Evolutionary conservation across 768 basidiomycete genomes (phyloP), one percentile per base, ranked within the genome.

Genomic region (Rubroboletus satanas): DNA sequence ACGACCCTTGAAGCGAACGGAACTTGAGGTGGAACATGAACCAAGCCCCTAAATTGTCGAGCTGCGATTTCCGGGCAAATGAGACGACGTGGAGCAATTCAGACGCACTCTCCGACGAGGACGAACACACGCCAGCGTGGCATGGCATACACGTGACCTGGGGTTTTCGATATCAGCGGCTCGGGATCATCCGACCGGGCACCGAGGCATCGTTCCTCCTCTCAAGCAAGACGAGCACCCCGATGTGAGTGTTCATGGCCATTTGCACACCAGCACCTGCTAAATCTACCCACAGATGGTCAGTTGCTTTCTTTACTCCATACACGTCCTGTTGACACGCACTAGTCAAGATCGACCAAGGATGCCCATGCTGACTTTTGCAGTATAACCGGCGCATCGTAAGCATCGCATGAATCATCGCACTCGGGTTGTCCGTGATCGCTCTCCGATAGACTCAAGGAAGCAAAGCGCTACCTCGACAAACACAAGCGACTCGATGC

Each of bases 361-460:
- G 84, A 85, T 56, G 73, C 74, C 45, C 71, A 83, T 51, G 72
- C 72, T 0, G 83, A 86, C 59, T 88, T 90, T 69, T 81, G 81
- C 59, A 67, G 70, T 18, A 77, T 88, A 28, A 90, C 88, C n/a
- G 83, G 85, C 53, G 76, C 84, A 52, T 78, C 84, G 87, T 88
- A 75, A 71, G 87, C 80, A 45, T 47, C 41, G 26, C 11, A 48
- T 15, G 7, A 18, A 17, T 5, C 45, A 48, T 53, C 55, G 10
- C 18, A 1, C 21, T 21, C 36, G 35, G 36, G 46, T 31, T 15
- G 1, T 28, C 31, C 35, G 39, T 54, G 51, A 59, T 59, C 57
- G 26, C 23, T 28, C 21, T 37, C 33, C 51, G 52, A 38, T 46
- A 78, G 78, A 11, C 31, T 55, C 49, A 74, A 70, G 51, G 87